Conservation (phyloP, 176 grass and related monocot genomes). For the Ensete glaucum region DNA sequence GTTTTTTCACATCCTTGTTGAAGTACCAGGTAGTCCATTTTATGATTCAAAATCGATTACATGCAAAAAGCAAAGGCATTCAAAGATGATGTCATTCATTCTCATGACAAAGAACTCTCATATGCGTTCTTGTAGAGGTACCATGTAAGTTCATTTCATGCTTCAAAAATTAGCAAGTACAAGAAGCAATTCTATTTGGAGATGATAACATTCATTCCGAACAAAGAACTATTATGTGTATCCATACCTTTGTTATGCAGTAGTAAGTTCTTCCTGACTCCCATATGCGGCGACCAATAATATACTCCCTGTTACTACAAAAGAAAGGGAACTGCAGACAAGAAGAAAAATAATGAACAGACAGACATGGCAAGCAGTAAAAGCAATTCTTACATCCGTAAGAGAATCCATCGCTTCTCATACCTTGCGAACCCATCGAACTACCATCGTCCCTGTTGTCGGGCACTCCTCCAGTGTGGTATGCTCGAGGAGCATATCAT, state of each 20-base stretch:
- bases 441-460: conserved; percentile 60
- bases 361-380: neutral
- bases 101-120: too few species aligned
- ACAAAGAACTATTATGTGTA: too few species aligned
- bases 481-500: conserved; percentile 90
- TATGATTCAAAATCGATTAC: too few species aligned
- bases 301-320: conserved; percentile 85
- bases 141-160: too few species aligned
- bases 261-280: conserved; percentile 65
- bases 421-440: conserved; percentile 90
- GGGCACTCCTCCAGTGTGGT: conserved; percentile 61
- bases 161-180: too few species aligned
- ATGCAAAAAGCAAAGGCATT: too few species aligned
- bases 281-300: conserved; percentile 90
- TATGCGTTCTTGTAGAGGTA: too few species aligned
- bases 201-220: neutral
- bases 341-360: conserved; percentile 4
- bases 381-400: neutral
- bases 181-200: neutral
- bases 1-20: too few species aligned
- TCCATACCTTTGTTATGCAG: conserved; percentile 73
- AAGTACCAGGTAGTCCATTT: too few species aligned
- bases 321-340: conserved; percentile 81
- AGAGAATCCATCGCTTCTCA: neutral
- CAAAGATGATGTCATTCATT: too few species aligned